Evolutionary conservation across 2,329 filamentous ascomycete species (phyloP).

Genomic region (Beauveria caledonica): DNA sequence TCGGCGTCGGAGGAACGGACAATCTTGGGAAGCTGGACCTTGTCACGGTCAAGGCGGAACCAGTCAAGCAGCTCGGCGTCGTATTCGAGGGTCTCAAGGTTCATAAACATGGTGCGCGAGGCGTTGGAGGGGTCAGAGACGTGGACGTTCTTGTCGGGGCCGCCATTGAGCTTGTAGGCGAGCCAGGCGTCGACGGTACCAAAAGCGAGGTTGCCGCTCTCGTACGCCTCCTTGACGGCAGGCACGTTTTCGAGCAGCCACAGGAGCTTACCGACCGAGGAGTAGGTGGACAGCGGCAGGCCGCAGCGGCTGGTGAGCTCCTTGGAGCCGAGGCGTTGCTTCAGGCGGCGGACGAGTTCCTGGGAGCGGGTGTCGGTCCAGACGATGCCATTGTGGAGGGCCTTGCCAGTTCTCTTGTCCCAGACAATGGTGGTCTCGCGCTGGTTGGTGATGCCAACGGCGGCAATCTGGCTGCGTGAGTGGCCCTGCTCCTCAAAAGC

Average conservation of each 20-base stretch:
- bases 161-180: slow-evolving; percentile 70
- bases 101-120: slow-evolving; percentile 84
- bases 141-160: slow-evolving; percentile 53
- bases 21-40: slow-evolving; percentile 67
- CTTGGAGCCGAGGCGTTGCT: slow-evolving; percentile 55
- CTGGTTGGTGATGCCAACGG: slow-evolving; percentile 77
- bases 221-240: slow-evolving; percentile 61
- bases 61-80: slow-evolving; percentile 65
- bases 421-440: slow-evolving; percentile 75
- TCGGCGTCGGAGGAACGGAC: slow-evolving; percentile 63
- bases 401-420: slow-evolving; percentile 68
- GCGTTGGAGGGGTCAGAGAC: slow-evolving; percentile 78
- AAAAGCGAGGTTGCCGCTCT: slow-evolving; percentile 63
- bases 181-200: slow-evolving; percentile 79
- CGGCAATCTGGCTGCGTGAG: slow-evolving; percentile 58
- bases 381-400: slow-evolving; percentile 73
- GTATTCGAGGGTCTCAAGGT: slow-evolving; percentile 67
- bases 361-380: slow-evolving; percentile 79
- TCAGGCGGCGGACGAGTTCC: slow-evolving; percentile 64
- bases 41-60: slow-evolving; percentile 62
- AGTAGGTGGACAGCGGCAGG: slow-evolving; percentile 73
- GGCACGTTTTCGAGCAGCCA: slow-evolving; percentile 67
- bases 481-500: slow-evolving; percentile 62
- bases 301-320: slow-evolving; percentile 62
- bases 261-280: slow-evolving; percentile 67